Evolutionary conservation across 1,139 yeast genomes (phyloP).

Genomic region (Chernovozyma sophiae-reginae): DNA sequence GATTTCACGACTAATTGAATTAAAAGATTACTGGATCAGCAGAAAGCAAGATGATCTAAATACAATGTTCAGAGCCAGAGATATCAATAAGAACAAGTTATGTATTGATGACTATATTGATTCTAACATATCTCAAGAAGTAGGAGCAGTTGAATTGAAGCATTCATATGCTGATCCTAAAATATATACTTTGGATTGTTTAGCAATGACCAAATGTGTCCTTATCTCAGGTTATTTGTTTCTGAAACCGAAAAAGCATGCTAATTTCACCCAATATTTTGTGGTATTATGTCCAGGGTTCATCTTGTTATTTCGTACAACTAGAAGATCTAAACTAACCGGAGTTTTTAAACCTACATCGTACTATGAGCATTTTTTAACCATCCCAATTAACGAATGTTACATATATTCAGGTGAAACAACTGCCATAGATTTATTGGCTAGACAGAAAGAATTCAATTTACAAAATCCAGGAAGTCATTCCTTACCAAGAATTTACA

Average conservation of each 20-base stretch:
- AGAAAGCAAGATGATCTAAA: conserved; percentile 41
- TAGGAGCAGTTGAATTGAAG: conserved; percentile 51
- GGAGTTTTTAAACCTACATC: conserved; percentile 45
- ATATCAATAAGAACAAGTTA: conserved; percentile 43
- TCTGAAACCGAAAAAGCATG: conserved; percentile 65
- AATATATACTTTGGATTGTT: conserved; percentile 51
- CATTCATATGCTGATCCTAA: conserved; percentile 52
- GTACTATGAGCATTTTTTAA: conserved; percentile 45
- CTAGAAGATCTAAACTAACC: conserved; percentile 39
- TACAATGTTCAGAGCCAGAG: conserved; percentile 33
- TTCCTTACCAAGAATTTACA: conserved; percentile 64
- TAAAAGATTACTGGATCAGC: conserved; percentile 58
- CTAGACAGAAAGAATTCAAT: conserved; percentile 43
- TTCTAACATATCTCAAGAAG: conserved; percentile 48
- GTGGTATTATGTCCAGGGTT: conserved; percentile 71
- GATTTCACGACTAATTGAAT: conserved; percentile 46
- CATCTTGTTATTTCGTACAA: conserved; percentile 48
- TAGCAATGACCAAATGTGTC: conserved; percentile 58
- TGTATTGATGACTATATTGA: conserved; percentile 57
- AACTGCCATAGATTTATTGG: conserved; percentile 54
- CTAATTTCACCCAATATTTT: conserved; percentile 56
- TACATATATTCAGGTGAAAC: conserved; percentile 72
- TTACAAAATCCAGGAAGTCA: conserved; percentile 50
- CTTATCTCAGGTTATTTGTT: conserved; percentile 61
- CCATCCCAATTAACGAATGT: conserved; percentile 62